These are phyloP conservation scores for Ballota nigra DNA, from an alignment of 257 asterid species.

Conservation along the genomic window DNA sequence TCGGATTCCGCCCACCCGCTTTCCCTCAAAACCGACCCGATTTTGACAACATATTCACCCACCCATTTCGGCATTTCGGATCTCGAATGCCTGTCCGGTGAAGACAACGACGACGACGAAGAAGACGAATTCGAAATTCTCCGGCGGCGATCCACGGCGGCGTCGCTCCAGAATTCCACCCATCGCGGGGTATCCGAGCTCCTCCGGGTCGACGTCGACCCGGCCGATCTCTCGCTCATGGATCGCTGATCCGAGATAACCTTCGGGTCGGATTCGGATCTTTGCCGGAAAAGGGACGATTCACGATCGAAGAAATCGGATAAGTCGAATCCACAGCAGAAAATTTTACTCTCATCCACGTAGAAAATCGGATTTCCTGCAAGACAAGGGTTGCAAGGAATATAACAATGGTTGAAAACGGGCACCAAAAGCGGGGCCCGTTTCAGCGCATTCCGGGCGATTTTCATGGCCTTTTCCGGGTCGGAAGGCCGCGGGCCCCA, in stretches of 20 bases:
- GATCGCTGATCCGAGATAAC: slow-evolving; percentile 42
- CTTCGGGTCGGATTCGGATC: slow-evolving; percentile 35
- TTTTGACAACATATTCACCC: slow-evolving; percentile 57
- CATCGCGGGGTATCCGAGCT: slow-evolving; percentile 68
- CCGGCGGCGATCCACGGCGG: slow-evolving; percentile 58
- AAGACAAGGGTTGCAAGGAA: slow-evolving; percentile 75
- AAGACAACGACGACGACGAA: slow-evolving; percentile 39
- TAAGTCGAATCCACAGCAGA: slow-evolving; percentile 80
- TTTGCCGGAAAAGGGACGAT: slow-evolving; percentile 39
- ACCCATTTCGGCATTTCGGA: slow-evolving; percentile 78
- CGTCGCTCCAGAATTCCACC: slow-evolving; percentile 95
- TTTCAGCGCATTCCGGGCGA: slow-evolving; percentile 76
- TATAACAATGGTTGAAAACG: slow-evolving; percentile 74
- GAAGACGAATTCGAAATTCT: slow-evolving; percentile 61
- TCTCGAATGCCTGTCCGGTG: slow-evolving; percentile 73
- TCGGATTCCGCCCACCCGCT: slow-evolving; percentile 94
- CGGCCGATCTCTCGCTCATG: slow-evolving; percentile 37
- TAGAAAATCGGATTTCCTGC: slow-evolving; percentile 86
- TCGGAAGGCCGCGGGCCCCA: slow-evolving; percentile 79
- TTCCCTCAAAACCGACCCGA: slow-evolving; percentile 72
- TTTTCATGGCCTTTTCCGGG: slow-evolving; percentile 67
- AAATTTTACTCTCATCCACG: slow-evolving; percentile 65
- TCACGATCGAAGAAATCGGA: slow-evolving; percentile 80
- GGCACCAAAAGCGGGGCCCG: slow-evolving; percentile 78
- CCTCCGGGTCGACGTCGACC: slow-evolving; percentile 31